Evolutionary conservation across 2,329 filamentous ascomycete genomes (phyloP), one percentile per base, ranked within the genome.

Genomic region (Bisporella sp.): DNA sequence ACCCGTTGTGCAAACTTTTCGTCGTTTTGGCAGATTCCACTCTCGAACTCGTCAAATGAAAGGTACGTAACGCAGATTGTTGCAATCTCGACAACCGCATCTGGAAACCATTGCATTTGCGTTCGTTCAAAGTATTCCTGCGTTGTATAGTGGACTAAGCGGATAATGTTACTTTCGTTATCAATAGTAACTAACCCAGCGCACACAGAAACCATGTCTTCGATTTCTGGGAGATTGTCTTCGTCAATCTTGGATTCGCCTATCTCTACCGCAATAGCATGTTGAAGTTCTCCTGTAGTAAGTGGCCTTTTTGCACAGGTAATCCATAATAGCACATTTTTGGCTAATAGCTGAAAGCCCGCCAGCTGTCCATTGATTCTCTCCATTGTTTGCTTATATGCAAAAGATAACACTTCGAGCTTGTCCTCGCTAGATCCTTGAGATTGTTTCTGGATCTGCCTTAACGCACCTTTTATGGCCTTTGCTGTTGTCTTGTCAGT

Each of bases 311-410:
- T 21, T 21, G 21, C 21, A 21, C 21, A 21, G 21, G 21, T 21
- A 21, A 21, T 21, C 21, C 21, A 21, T 46, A 46, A 41, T 21
- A 52, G 33, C 28, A 49, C 42, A 29, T 43, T 29, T 33, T 47
- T 2, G 0, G 55, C n/a, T 42, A 49, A 31, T 21, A 43, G 13
- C 30, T 39, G 28, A 7, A 12, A 31, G 43, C 35, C 47, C 31
- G 29, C n/a, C n/a, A 6, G 42, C 59, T 61, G 5, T 1, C 29
- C 44, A 13, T 30, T 31, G n/a, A 66, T 42, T 28, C 72, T 62
- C 2, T 68, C 32, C 60, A 77, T 70, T 0, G 69, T 66, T 0
- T 68, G 52, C 0, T 64, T 49, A 40, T 79, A 79, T 0, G 69
- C 68, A 6, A 54, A 5, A 8, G 70, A 57, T 21, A 51, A 37